Base-by-base conservation (phyloP, 2,329 filamentous ascomycete species). In the Macrophomina pseudophaseolina region DNA sequence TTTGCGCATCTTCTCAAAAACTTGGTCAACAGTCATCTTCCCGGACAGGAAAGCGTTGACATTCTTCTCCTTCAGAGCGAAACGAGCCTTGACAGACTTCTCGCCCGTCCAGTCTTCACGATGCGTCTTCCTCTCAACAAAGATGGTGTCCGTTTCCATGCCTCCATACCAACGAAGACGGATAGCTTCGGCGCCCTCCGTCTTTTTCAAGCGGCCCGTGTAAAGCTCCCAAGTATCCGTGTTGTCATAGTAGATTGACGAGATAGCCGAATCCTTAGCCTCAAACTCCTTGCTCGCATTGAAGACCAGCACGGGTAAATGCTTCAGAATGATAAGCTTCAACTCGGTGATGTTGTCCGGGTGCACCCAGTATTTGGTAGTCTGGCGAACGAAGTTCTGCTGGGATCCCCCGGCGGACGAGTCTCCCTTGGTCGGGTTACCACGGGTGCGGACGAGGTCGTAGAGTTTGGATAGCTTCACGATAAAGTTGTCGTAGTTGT, bases 281-380 rank as follows among this genome's bases (percentile, higher is more conserved):
- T 97, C 93, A 71, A 98, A 99, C 73, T 98, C 94, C 79, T 99
- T 99, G 83, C 90, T 96, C 14, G 94, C 86, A 76, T 98, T 99
- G 85, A 98, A 99, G 11, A 99, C 95, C 16, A 99, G 85, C 8
- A 99, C 95, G 0, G 95, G 95, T 69, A 99, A 85, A 82, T 99
- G 95, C 85, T 99, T 98, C 63, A 99, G 84, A 75, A 99, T 94
- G 75, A 99, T 94, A 78, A 99, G 89, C 83, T 99, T 99, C 69
- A 99, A 81, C 81, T 99, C 95, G 5, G 95, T 98, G 72, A 99
- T 95, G 75, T 99, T 99, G 80, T 98, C 95, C 2, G 92, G 92
- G 75, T 99, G 95, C 53, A 99, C 95, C 95, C 95, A 99, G 83
- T 99, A 99, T 80, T 99, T 99, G 38, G 95, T 99, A 0, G 95